phyloP scores from a whole-genome alignment of 257 asterid species.

The Plectranthus barbatus region DNA sequence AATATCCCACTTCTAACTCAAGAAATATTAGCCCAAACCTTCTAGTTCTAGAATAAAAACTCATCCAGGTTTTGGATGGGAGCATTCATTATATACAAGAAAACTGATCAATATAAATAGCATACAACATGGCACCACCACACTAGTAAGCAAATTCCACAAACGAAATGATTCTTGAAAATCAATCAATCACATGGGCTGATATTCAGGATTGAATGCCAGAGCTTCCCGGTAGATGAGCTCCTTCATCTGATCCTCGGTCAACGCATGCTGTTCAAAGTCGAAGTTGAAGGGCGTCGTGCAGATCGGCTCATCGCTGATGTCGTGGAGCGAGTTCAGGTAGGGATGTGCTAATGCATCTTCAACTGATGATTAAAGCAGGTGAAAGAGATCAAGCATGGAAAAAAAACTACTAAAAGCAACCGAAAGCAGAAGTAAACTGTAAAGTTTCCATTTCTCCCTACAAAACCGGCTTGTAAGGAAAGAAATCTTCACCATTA shows the following conservation, averaged over 20 bases:
- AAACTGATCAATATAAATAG: conserved; percentile 14
- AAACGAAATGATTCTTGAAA: neutral
- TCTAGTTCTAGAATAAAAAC: conserved; percentile 5
- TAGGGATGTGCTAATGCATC: conserved; percentile 91
- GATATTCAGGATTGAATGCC: conserved; percentile 86
- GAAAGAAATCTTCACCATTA: no score
- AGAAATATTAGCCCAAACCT: neutral
- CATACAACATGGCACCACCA: conserved; percentile 23
- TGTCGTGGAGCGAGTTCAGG: conserved; percentile 89
- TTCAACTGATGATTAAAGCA: conserved; percentile 49
- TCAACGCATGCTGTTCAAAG: conserved; percentile 88
- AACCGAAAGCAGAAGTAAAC: no score
- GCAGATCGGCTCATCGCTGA: conserved; percentile 87
- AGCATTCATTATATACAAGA: conserved; percentile 31
- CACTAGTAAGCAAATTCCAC: conserved; percentile 6
- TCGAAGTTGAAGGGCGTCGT: conserved; percentile 81
- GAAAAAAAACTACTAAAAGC: neutral
- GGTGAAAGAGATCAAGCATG: neutral
- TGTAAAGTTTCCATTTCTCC: no score
- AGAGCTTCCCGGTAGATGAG: conserved; percentile 80
- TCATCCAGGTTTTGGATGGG: conserved; percentile 22
- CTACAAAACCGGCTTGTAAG: no score
- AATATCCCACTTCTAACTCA: conserved; percentile 16
- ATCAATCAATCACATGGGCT: conserved; percentile 55
- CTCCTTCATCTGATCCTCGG: conserved; percentile 97